A percentile compares a stretch with the other conserved stretches of the same genome.
phyloP scores from a whole-genome alignment of 2,329 filamentous ascomycete genomes.

The Verruconis gallopava region DNA sequence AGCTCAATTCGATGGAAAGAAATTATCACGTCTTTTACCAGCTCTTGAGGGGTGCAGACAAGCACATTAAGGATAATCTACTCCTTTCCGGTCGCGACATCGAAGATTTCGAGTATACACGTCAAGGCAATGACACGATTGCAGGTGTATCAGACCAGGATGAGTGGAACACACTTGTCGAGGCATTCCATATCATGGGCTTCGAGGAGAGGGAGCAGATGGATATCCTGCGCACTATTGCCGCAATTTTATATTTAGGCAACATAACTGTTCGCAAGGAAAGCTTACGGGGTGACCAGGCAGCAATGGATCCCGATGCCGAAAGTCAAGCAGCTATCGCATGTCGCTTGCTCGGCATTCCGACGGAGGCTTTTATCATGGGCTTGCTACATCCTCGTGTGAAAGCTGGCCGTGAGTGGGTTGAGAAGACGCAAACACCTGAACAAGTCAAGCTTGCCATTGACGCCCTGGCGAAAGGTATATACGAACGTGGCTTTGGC shows the following conservation, averaged over 20 bases:
- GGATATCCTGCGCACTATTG: slow-evolving; percentile 74
- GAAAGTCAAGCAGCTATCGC: slow-evolving; percentile 64
- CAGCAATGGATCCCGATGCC: slow-evolving; percentile 63
- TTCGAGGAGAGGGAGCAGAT: slow-evolving; percentile 76
- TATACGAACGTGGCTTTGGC: slow-evolving; percentile 92
- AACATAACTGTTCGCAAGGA: slow-evolving; percentile 86
- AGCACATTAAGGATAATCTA: slow-evolving; percentile 60
- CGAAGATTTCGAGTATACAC: slow-evolving; percentile 84
- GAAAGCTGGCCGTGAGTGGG: slow-evolving; percentile 94
- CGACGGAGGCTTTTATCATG: slow-evolving; percentile 72
- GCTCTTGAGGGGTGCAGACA: slow-evolving; percentile 70
- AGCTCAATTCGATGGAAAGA: slow-evolving; percentile 72
- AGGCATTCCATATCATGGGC: slow-evolving; percentile 90
- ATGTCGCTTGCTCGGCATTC: slow-evolving; percentile 73
- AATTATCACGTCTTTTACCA: slow-evolving; percentile 99
- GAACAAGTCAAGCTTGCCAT: slow-evolving; percentile 86
- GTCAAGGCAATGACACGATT: slow-evolving; percentile 83
- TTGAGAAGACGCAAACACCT: slow-evolving; percentile 94
- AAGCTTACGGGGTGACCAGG: slow-evolving; percentile 82
- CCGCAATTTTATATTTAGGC: slow-evolving; percentile 83
- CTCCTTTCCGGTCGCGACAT: slow-evolving; percentile 62
- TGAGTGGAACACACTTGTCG: slow-evolving; percentile 81
- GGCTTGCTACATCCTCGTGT: slow-evolving; percentile 85
- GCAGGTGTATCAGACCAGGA: slow-evolving; percentile 77
- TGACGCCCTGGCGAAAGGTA: slow-evolving; percentile 88